phyloP scores from a whole-genome alignment of 2,329 filamentous ascomycete genomes.

The Cladophialophora psammophila region DNA sequence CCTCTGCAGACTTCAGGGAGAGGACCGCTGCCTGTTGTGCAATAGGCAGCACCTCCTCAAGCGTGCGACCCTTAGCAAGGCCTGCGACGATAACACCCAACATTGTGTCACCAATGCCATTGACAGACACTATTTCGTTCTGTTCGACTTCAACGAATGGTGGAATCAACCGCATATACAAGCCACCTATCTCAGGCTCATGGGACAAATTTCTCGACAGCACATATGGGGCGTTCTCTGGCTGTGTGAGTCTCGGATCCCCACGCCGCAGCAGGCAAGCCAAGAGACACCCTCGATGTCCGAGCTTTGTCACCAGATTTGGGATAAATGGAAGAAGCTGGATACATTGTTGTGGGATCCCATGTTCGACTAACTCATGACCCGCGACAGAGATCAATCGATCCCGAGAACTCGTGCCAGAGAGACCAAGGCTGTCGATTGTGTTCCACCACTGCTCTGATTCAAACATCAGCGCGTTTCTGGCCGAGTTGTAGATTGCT shows the following conservation, averaged over 20 bases:
- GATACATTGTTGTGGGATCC: constrained; percentile 81
- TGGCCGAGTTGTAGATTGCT: constrained; percentile 78
- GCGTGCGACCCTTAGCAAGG: constrained; percentile 63
- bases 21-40: constrained; percentile 82
- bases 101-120: constrained; percentile 94
- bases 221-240: constrained; percentile 72
- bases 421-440: constrained; percentile 80
- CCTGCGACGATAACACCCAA: constrained; percentile 84
- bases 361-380: constrained; percentile 73
- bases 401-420: constrained; percentile 71
- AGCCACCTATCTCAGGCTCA: constrained; percentile 72
- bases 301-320: constrained; percentile 83
- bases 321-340: constrained; percentile 90
- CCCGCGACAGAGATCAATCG: constrained; percentile 74
- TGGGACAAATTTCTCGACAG: constrained; percentile 67
- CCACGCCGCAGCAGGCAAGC: constrained; percentile 72
- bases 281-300: constrained; percentile 75
- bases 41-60: constrained; percentile 73
- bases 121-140: constrained; percentile 81
- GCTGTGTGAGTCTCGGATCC: constrained; percentile 71
- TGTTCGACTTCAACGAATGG: constrained; percentile 67
- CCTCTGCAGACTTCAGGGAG: constrained; percentile 76
- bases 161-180: constrained; percentile 83
- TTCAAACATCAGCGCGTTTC: constrained; percentile 71
- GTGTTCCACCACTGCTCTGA: constrained; percentile 76